Evolutionary conservation across 352 stramenopile genomes (phyloP).

Genomic region (Pythium rhizo-oryzae): DNA sequence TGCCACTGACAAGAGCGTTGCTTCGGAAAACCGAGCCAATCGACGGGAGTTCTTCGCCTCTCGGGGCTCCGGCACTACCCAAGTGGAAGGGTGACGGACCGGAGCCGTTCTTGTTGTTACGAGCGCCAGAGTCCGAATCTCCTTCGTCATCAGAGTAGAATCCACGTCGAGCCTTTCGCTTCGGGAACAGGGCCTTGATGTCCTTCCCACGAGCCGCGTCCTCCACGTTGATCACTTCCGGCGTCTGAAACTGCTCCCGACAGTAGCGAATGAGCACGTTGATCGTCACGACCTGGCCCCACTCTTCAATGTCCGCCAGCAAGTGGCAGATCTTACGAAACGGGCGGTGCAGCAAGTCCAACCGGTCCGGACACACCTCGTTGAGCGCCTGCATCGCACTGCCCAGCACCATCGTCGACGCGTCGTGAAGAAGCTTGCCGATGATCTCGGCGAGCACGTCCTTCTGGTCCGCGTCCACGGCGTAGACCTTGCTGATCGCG

Average conservation of each 20-base stretch:
- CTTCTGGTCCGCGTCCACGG: constrained; percentile 88
- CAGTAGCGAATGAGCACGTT: constrained; percentile 96
- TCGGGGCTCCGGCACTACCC: constrained; percentile 14
- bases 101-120: constrained; percentile 29
- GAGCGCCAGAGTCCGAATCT: constrained; percentile 61
- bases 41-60: constrained; percentile 53
- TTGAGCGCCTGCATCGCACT: constrained; percentile 94
- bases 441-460: constrained; percentile 94
- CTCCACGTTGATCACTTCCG: constrained; percentile 47
- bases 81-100: constrained; percentile 38
- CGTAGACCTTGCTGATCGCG: constrained; percentile 95
- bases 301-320: constrained; percentile 99
- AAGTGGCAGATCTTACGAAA: constrained; percentile 98
- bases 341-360: constrained; percentile 94
- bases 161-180: constrained; percentile 82
- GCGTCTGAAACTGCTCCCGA: constrained; percentile 94
- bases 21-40: constrained; percentile 80
- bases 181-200: constrained; percentile 62
- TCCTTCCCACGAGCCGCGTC: constrained; percentile 31
- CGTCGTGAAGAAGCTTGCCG: constrained; percentile 92
- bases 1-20: constrained; percentile 65
- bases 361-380: constrained; percentile 95
- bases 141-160: constrained; percentile 99
- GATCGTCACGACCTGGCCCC: constrained; percentile 96
- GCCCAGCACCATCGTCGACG: constrained; percentile 97